A percentile compares a stretch with the other conserved stretches of the same genome.
Conservation (phyloP, 495 filamentous ascomycete genomes). For the Penicillium steckii region DNA sequence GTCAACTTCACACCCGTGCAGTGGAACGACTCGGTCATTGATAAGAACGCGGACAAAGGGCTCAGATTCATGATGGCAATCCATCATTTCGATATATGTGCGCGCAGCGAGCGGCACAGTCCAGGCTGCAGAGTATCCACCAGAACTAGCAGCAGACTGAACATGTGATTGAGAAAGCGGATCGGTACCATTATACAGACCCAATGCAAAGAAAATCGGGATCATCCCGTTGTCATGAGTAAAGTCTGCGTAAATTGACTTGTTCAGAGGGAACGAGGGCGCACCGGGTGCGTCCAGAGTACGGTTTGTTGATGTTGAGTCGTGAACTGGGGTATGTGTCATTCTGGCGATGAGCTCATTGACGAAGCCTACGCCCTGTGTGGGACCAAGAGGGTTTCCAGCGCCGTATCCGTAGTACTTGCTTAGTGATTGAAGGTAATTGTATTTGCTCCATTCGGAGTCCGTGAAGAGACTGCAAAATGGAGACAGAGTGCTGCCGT, state of each 20-base stretch:
- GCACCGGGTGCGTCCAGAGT: conserved; percentile 61
- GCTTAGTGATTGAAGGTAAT: conserved; percentile 70
- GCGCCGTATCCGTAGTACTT: conserved; percentile 80
- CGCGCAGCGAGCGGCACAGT: conserved; percentile 76
- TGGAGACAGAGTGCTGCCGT: conserved; percentile 41
- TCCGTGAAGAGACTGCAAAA: conserved; percentile 73
- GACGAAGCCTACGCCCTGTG: conserved; percentile 79
- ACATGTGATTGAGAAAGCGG: conserved; percentile 48
- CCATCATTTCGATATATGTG: conserved; percentile 83
- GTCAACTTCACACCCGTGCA: conserved; percentile 68
- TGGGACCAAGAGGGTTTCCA: conserved; percentile 73
- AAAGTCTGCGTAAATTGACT: conserved; percentile 76
- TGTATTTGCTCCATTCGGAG: conserved; percentile 70
- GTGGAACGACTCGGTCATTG: conserved; percentile 75
- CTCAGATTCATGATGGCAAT: conserved; percentile 47
- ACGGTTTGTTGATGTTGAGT: conserved; percentile 67
- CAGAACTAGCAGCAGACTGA: conserved; percentile 38
- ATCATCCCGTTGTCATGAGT: conserved; percentile 86
- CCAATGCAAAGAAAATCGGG: conserved; percentile 67
- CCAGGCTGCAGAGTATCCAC: conserved; percentile 69
- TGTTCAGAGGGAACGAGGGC: conserved; percentile 66
- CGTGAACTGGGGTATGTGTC: conserved; percentile 61
- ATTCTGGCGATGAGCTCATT: conserved; percentile 85
- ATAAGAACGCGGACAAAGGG: conserved; percentile 74
- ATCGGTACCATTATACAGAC: conserved; percentile 63